Evolutionary conservation across 2,329 filamentous ascomycete genomes (phyloP).

Genomic region (Aphanoascus verrucosus): DNA sequence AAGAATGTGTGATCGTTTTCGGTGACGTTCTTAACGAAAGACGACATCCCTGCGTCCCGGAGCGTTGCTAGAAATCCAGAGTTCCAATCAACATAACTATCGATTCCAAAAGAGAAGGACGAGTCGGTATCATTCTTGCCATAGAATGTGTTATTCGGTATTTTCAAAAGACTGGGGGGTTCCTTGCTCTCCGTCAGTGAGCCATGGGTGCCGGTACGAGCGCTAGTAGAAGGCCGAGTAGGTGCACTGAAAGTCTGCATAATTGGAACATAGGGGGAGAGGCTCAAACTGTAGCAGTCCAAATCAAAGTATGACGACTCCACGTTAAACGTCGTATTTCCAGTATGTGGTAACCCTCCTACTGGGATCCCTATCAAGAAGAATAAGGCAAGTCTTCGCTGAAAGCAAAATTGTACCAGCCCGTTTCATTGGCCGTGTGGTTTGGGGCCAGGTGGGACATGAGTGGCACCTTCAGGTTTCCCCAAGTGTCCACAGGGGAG

Average conservation of each 20-base stretch:
- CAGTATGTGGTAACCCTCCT: not conserved
- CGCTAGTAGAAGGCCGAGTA: not conserved
- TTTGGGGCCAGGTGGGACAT: slow-evolving; percentile 9
- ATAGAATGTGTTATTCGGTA: not conserved
- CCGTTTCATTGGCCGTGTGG: not conserved
- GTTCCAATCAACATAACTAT: not conserved
- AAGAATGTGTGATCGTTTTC: slow-evolving; percentile 4
- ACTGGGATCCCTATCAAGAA: slow-evolving; percentile 8
- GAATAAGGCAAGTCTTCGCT: not conserved
- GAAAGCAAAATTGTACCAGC: not conserved
- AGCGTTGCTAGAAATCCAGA: not conserved
- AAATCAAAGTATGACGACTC: slow-evolving; percentile 13
- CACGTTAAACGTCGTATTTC: slow-evolving; percentile 9
- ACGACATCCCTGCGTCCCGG: not conserved
- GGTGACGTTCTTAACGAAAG: slow-evolving; percentile 4
- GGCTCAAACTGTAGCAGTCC: slow-evolving; percentile 7
- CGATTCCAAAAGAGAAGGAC: not conserved
- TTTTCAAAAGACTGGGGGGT: not conserved
- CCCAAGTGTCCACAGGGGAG: slow-evolving; percentile 9
- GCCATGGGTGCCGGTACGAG: not conserved
- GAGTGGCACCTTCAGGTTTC: slow-evolving; percentile 12
- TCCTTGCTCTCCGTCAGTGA: not conserved
- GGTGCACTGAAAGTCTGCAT: not conserved
- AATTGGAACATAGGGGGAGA: slow-evolving; percentile 2
- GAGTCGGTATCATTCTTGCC: not conserved